A percentile compares a stretch with the other conserved stretches of the same genome.
These are phyloP conservation scores for Silene latifolia DNA, from an alignment of 148 eudicot genomes.

Conservation along the genomic window DNA sequence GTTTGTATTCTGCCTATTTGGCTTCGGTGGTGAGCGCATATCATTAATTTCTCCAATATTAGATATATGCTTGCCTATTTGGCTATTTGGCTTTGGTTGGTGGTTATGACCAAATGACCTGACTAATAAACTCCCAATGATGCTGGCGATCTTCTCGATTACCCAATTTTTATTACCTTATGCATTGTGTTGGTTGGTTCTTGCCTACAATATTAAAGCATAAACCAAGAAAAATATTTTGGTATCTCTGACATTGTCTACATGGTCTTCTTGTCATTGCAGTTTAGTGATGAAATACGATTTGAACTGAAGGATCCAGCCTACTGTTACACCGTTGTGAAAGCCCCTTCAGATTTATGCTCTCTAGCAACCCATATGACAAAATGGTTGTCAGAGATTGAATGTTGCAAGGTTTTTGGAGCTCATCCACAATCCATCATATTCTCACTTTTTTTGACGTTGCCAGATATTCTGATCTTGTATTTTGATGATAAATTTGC, in stretches of 20 bases:
- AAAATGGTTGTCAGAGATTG: conserved; percentile 84
- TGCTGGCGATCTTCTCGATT: not conserved
- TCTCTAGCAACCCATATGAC: conserved; percentile 65
- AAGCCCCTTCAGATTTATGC: conserved; percentile 69
- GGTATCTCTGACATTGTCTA: conserved; percentile 6
- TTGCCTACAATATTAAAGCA: not conserved
- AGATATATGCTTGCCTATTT: no score
- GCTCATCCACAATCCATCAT: not conserved
- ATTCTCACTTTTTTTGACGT: no score
- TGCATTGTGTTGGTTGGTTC: not conserved
- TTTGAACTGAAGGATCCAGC: conserved; percentile 92
- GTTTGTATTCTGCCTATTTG: not conserved
- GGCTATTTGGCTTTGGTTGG: no score
- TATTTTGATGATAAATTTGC: not conserved
- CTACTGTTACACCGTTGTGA: conserved; percentile 58
- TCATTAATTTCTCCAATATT: no score
- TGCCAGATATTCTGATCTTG: not conserved
- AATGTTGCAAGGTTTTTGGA: conserved; percentile 63
- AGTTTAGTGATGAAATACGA: conserved; percentile 74
- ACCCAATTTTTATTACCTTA: not conserved
- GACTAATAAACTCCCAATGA: not conserved
- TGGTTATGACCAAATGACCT: no score
- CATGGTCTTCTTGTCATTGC: conserved; percentile 9
- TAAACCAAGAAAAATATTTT: not conserved
- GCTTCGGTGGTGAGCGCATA: not conserved